Percentiles rank a stretch among this genome's conserved stretches.
phyloP scores from a whole-genome alignment of 2,329 filamentous ascomycete species.

The Fusarium succisae region DNA sequence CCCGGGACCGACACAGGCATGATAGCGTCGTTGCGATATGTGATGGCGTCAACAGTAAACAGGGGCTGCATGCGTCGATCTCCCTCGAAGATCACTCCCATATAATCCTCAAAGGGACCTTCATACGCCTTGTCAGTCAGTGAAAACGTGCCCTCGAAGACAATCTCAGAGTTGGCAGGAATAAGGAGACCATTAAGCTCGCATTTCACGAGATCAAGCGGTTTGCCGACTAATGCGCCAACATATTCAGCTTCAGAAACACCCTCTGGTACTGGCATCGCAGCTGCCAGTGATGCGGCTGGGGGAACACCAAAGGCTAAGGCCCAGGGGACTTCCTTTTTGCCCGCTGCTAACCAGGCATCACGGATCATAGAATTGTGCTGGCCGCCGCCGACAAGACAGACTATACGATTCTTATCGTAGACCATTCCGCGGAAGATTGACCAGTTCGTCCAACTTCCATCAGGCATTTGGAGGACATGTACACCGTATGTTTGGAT shows the following conservation, averaged over 20 bases:
- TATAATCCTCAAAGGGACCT: conserved; percentile 4
- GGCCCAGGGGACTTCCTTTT: conserved; percentile 57
- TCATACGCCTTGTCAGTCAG: neutral
- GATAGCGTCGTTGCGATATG: neutral
- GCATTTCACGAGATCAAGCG: neutral
- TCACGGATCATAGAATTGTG: conserved; percentile 58
- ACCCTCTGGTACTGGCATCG: neutral
- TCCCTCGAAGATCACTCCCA: neutral
- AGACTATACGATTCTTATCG: conserved; percentile 52
- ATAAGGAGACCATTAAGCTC: neutral
- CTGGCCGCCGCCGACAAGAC: conserved; percentile 56
- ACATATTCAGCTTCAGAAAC: neutral
- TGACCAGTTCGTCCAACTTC: conserved; percentile 59
- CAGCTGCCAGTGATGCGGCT: conserved; percentile 54
- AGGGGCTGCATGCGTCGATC: neutral
- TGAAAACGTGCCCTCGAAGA: neutral
- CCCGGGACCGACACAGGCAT: neutral
- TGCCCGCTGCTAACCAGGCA: conserved; percentile 56
- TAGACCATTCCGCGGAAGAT: conserved; percentile 58
- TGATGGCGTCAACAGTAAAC: neutral
- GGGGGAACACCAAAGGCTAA: conserved; percentile 60
- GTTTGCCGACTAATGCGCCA: neutral
- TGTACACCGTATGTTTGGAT: conserved; percentile 62
- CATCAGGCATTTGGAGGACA: conserved; percentile 55
- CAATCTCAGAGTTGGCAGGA: neutral